These are phyloP conservation scores for Tylopilus sp. DNA, from an alignment of 768 basidiomycete genomes.

Conservation along the genomic window DNA sequence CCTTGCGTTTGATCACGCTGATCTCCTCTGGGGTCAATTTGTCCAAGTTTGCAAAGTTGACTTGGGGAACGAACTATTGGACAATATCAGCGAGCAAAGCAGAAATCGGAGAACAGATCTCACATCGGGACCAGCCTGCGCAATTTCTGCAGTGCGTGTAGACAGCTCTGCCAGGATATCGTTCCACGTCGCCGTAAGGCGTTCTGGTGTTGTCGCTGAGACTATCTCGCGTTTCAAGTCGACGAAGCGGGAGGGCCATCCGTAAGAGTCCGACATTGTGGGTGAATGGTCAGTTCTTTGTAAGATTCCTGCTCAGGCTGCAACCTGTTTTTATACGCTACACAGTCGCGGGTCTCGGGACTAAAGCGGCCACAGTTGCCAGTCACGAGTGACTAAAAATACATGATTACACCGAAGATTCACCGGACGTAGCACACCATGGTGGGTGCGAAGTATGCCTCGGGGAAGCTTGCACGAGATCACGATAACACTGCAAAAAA, in stretches of 20 bases:
- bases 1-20: slow-evolving; percentile 48
- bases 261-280: slow-evolving; percentile 12
- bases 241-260: slow-evolving; percentile 41
- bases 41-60: slow-evolving; percentile 53
- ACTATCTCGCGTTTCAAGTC: slow-evolving; percentile 60
- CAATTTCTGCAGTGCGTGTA: slow-evolving; percentile 42
- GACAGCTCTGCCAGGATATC: slow-evolving; percentile 54
- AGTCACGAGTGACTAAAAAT: background rate
- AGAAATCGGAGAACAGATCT: slow-evolving; percentile 8
- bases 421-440: slow-evolving; percentile 2
- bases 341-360: background rate
- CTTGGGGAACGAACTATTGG: slow-evolving; percentile 56
- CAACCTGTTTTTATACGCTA: slow-evolving; percentile 13
- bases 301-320: background rate
- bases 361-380: background rate
- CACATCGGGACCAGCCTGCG: slow-evolving; percentile 47
- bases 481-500: too few relatives aligned
- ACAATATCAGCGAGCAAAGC: background rate
- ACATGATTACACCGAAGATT: slow-evolving; percentile 9
- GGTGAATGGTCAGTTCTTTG: background rate
- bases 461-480: too few relatives aligned
- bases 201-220: slow-evolving; percentile 43
- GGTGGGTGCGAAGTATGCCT: too few relatives aligned
- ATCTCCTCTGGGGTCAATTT: slow-evolving; percentile 44
- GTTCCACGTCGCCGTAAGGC: slow-evolving; percentile 52